A percentile compares a stretch with the other conserved stretches of the same genome.
phyloP scores from a whole-genome alignment of 257 asterid species.

The Solanum medicagineum region DNA sequence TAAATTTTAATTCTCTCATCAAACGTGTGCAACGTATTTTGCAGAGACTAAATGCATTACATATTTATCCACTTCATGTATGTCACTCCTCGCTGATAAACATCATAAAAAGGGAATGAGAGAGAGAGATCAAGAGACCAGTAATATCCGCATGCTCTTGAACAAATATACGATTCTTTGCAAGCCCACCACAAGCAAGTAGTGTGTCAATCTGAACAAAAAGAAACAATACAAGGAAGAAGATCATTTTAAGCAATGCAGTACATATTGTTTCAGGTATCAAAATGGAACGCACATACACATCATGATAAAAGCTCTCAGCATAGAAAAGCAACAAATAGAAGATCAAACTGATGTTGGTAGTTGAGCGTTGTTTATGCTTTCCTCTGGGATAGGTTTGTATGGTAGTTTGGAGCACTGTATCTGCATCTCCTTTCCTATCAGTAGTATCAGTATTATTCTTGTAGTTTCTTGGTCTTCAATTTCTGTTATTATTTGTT shows the following conservation, averaged over 20 bases:
- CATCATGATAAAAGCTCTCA: neutral
- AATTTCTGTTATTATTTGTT: neutral
- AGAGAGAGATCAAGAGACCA: conserved; percentile 38
- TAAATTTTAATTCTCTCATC: neutral
- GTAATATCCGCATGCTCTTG: conserved; percentile 93
- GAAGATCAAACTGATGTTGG: neutral
- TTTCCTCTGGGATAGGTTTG: neutral
- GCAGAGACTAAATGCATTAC: neutral
- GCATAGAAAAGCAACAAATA: neutral
- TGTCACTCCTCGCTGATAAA: neutral
- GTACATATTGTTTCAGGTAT: neutral
- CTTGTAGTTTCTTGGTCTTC: neutral
- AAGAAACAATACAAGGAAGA: conserved; percentile 1
- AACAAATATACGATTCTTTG: conserved; percentile 64
- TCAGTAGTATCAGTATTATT: neutral
- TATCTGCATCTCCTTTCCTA: neutral
- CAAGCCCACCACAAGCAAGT: conserved; percentile 94
- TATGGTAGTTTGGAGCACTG: neutral
- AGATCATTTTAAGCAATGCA: neutral
- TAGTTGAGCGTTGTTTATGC: neutral
- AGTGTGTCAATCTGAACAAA: conserved; percentile 67
- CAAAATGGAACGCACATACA: neutral
- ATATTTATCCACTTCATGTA: neutral
- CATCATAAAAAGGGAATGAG: neutral
- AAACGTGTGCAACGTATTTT: too few species aligned